Conservation (phyloP, 2,329 filamentous ascomycete species). For the Beauveria sp. region DNA sequence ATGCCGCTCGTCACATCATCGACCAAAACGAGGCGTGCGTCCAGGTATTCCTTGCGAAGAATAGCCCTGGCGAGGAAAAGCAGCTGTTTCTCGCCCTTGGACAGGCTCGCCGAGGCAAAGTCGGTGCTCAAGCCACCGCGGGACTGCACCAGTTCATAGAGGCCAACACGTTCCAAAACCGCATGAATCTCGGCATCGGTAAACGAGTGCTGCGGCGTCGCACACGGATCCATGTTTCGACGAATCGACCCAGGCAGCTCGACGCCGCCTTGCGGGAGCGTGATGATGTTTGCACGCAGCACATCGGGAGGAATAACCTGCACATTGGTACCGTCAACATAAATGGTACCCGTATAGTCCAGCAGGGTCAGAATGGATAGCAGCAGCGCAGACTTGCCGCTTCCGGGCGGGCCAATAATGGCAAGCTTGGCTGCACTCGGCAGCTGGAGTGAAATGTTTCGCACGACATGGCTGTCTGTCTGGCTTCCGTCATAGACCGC, state of each 20-base stretch:
- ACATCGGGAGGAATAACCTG: constrained; percentile 12
- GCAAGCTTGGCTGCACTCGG: constrained; percentile 21
- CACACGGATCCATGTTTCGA: constrained; percentile 14
- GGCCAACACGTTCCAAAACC: constrained; percentile 7
- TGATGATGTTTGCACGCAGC: constrained; percentile 15
- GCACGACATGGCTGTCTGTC: constrained; percentile 14
- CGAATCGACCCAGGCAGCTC: constrained; percentile 14
- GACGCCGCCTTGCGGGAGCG: constrained; percentile 15
- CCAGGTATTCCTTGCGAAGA: constrained; percentile 11
- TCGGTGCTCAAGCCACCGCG: constrained; percentile 13
- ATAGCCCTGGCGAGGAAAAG: constrained; percentile 15
- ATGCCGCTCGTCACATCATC: constrained; percentile 16
- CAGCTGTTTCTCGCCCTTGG: constrained; percentile 15
- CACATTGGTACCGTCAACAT: constrained; percentile 14
- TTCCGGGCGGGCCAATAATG: constrained; percentile 28
- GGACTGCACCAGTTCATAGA: constrained; percentile 11
- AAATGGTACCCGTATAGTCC: constrained; percentile 12
- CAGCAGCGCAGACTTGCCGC: constrained; percentile 19
- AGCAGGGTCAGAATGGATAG: constrained; percentile 14
- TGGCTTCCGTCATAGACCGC: neutral
- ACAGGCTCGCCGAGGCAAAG: constrained; percentile 9
- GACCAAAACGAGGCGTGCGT: constrained; percentile 13
- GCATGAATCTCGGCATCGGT: neutral
- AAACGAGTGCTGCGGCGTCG: neutral
- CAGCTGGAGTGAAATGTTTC: constrained; percentile 21